phyloP scores from a whole-genome alignment of 176 grass and related monocot genomes.

The Ananas comosus region DNA sequence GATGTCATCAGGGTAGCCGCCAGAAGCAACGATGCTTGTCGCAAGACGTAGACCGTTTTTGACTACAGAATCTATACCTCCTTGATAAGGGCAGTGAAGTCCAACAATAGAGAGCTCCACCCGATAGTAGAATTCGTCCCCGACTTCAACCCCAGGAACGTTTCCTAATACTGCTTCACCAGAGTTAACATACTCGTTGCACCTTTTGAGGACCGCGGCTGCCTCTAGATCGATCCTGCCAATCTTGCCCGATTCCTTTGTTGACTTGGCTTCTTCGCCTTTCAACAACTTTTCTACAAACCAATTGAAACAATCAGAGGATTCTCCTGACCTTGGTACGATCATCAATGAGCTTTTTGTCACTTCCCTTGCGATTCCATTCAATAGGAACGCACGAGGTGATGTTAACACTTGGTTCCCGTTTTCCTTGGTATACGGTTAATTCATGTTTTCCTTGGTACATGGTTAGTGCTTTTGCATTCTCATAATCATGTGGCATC shows the following conservation, averaged over 20 bases:
- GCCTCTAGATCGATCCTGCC: constrained; percentile 45
- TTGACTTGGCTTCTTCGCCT: constrained; percentile 20
- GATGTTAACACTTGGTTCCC: constrained; percentile 20
- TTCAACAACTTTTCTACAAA: constrained; percentile 45
- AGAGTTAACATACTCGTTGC: constrained; percentile 32
- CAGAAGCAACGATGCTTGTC: constrained; percentile 62
- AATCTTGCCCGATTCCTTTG: constrained; percentile 9
- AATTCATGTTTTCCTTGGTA: constrained; percentile 25
- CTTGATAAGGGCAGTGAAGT: constrained; percentile 47
- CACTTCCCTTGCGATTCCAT: constrained; percentile 6
- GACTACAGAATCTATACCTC: constrained; percentile 47
- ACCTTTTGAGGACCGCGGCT: constrained; percentile 31
- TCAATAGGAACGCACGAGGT: constrained; percentile 14
- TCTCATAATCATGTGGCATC: constrained; percentile 18
- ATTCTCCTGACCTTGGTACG: constrained; percentile 34
- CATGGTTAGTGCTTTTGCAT: constrained; percentile 16
- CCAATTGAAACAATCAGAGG: constrained; percentile 32
- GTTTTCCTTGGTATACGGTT: constrained; percentile 17
- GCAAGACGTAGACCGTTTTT: constrained; percentile 36
- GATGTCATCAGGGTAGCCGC: constrained; percentile 61
- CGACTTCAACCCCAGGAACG: constrained; percentile 66
- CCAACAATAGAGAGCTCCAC: constrained; percentile 61
- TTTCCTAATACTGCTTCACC: constrained; percentile 34
- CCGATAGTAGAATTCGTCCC: constrained; percentile 71
- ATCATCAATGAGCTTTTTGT: constrained; percentile 16